Evolutionary conservation across 345 rosid genomes (phyloP).

Genomic region (Eucalyptus cladocalyx): DNA sequence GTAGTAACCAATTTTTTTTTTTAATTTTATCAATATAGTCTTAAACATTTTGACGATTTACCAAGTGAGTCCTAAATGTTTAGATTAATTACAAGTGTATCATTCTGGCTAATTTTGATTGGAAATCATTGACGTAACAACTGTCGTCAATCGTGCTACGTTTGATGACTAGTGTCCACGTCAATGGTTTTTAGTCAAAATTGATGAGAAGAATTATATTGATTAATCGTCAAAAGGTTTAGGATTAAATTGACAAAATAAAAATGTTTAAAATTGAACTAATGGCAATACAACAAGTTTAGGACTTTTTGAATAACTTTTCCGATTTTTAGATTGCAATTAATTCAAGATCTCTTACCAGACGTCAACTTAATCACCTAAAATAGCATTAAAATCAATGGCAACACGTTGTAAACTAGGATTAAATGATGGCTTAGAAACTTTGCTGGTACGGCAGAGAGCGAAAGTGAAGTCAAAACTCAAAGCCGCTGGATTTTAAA

Average conservation of each 20-base stretch:
- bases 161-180: fast-evolving
- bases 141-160: fast-evolving
- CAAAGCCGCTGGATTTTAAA: not conserved
- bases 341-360: not conserved
- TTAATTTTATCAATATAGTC: too few relatives aligned
- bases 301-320: not conserved
- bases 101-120: not conserved
- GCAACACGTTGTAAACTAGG: not conserved
- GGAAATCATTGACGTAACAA: fast-evolving
- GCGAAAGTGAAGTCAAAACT: not conserved
- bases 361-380: not conserved
- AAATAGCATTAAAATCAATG: not conserved
- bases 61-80: not conserved
- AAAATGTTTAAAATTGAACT: not conserved
- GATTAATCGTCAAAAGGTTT: not conserved
- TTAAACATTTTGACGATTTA: not conserved
- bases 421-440: not conserved
- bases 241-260: not conserved
- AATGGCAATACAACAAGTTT: fast-evolving
- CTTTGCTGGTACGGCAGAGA: not conserved
- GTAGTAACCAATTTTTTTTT: too few relatives aligned
- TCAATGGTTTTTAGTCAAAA: too few relatives aligned
- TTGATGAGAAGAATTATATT: not conserved
- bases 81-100: too few relatives aligned
- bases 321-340: not conserved